Conservation (phyloP, 768 basidiomycete genomes). For the Xanthoconium purpureum region DNA sequence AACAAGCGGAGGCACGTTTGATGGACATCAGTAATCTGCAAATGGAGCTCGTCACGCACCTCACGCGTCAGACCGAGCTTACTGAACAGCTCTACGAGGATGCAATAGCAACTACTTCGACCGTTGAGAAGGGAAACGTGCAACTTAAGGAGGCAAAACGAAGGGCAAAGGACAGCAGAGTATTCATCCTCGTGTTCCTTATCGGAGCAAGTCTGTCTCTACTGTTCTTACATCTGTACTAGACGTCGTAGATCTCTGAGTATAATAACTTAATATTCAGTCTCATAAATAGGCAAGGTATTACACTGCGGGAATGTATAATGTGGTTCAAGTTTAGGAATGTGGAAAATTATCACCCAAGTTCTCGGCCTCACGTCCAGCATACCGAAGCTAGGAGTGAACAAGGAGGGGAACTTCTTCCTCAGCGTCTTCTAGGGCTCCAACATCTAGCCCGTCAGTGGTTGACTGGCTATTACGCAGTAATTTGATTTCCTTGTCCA, state of each 20-base stretch:
- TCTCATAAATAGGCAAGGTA: neutral
- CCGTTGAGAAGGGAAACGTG: constrained; percentile 84
- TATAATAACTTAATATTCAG: constrained; percentile 4
- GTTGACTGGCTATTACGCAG: constrained; percentile 48
- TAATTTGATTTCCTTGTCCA: constrained; percentile 58
- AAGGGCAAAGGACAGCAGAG: constrained; percentile 79
- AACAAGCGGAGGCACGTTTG: constrained; percentile 86
- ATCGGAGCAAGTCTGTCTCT: constrained; percentile 88
- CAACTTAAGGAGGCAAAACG: constrained; percentile 89
- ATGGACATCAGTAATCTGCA: constrained; percentile 93
- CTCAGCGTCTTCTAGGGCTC: constrained; percentile 56
- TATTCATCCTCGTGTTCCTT: constrained; percentile 90
- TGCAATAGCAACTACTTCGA: constrained; percentile 81
- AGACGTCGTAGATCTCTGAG: constrained; percentile 19
- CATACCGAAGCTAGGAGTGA: neutral
- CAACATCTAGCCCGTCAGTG: constrained; percentile 54
- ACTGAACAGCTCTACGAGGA: constrained; percentile 95
- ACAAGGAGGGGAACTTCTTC: constrained; percentile 55
- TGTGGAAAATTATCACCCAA: neutral
- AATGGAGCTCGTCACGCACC: constrained; percentile 84
- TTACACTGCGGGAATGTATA: neutral
- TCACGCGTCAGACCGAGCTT: constrained; percentile 86
- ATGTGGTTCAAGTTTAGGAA: neutral
- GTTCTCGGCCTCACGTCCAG: neutral
- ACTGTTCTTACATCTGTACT: constrained; percentile 92